phyloP scores from a whole-genome alignment of 2,329 filamentous ascomycete species.

The Microthyrium microscopicum region DNA sequence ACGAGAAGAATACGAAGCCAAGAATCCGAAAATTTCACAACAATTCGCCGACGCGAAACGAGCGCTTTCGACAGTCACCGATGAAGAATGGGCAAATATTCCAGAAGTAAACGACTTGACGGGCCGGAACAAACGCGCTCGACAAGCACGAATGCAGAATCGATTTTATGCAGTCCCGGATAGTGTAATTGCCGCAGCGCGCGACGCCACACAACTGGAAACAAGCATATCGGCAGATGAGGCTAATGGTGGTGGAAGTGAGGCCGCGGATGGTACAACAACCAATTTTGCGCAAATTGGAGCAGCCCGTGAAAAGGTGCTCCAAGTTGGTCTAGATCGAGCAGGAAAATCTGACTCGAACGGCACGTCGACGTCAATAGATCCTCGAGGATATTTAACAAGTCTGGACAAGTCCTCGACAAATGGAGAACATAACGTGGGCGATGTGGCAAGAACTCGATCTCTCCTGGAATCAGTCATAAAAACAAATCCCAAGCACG shows the following conservation, averaged over 20 bases:
- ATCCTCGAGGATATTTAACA: constrained; percentile 90
- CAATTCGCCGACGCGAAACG: constrained; percentile 95
- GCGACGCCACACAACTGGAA: constrained; percentile 64
- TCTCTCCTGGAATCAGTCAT: constrained; percentile 91
- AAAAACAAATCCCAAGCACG: constrained; percentile 90
- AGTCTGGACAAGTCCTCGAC: constrained; percentile 70
- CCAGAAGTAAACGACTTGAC: constrained; percentile 95
- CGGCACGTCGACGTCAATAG: constrained; percentile 79
- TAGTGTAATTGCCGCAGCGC: constrained; percentile 76
- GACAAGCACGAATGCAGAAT: constrained; percentile 41
- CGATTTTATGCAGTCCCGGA: constrained; percentile 93
- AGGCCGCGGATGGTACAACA: constrained; percentile 64
- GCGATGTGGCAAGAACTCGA: constrained; percentile 87
- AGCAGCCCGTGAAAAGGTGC: constrained; percentile 85
- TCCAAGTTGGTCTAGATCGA: constrained; percentile 85
- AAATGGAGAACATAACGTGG: constrained; percentile 69
- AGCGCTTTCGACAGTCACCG: constrained; percentile 69
- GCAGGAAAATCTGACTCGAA: constrained; percentile 60
- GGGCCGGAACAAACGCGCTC: constrained; percentile 74
- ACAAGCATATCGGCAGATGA: constrained; percentile 72
- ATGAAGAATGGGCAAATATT: constrained; percentile 91
- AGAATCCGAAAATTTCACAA: constrained; percentile 95
- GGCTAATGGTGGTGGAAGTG: constrained; percentile 30
- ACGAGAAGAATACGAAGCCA: constrained; percentile 84
- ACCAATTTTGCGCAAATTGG: constrained; percentile 98